These are phyloP conservation scores for Leucogyrophana mollusca DNA, from an alignment of 768 basidiomycete genomes.

Conservation along the genomic window DNA sequence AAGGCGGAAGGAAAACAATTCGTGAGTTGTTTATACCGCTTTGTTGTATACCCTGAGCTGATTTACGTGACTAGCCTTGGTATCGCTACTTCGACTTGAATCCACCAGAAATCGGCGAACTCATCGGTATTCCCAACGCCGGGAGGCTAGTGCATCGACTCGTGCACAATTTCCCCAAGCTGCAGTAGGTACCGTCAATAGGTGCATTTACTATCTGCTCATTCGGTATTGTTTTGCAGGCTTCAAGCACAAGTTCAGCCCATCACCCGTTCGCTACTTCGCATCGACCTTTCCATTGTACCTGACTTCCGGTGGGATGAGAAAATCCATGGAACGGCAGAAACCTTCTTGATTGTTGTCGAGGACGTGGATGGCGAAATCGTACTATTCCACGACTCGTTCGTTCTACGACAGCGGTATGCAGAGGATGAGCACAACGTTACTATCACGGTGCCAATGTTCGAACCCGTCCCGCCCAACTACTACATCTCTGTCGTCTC, in stretches of 20 bases:
- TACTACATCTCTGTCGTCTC: conserved; percentile 96
- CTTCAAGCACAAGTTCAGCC: conserved; percentile 96
- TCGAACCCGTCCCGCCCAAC: conserved; percentile 96
- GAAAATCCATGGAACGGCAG: conserved; percentile 83
- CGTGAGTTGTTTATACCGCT: conserved; percentile 42
- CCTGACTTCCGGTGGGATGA: conserved; percentile 99
- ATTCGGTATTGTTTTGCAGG: conserved; percentile 39
- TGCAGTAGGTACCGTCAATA: conserved; percentile 83
- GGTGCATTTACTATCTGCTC: background rate
- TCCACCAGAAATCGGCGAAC: conserved; percentile 91
- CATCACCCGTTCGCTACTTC: conserved; percentile 88
- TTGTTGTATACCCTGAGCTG: background rate
- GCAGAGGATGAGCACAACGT: conserved; percentile 93
- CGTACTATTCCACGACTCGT: conserved; percentile 92
- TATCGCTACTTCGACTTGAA: conserved; percentile 94
- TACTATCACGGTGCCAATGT: conserved; percentile 94
- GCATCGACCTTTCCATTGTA: conserved; percentile 89
- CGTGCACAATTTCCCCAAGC: conserved; percentile 95
- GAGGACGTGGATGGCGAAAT: conserved; percentile 98
- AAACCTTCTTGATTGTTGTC: conserved; percentile 91
- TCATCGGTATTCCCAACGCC: conserved; percentile 91
- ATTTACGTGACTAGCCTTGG: conserved; percentile 63
- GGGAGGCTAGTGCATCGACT: conserved; percentile 89
- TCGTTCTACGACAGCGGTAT: conserved; percentile 88
- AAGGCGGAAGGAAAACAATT: conserved; percentile 99